These are phyloP conservation scores for Penicillium sp. DNA, from an alignment of 2,329 filamentous ascomycete species.

Conservation along the genomic window DNA sequence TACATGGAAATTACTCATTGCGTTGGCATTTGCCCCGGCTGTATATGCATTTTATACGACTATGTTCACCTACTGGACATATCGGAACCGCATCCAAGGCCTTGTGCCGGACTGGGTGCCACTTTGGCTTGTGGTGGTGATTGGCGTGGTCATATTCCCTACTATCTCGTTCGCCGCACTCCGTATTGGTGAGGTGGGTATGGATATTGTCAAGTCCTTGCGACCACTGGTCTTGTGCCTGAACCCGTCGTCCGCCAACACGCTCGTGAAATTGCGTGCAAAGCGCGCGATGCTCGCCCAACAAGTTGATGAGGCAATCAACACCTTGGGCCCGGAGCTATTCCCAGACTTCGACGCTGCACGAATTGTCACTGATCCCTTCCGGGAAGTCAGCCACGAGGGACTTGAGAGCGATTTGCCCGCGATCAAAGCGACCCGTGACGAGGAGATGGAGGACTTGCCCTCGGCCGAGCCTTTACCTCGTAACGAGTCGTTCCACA, in stretches of 20 bases:
- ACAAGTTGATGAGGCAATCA: constrained; percentile 88
- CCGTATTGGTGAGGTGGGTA: constrained; percentile 94
- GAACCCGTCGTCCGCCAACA: constrained; percentile 79
- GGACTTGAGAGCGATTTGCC: constrained; percentile 16
- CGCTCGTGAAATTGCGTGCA: constrained; percentile 72
- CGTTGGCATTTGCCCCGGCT: constrained; percentile 75
- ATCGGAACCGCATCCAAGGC: constrained; percentile 79
- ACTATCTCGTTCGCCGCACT: constrained; percentile 88
- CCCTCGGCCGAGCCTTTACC: constrained; percentile 57
- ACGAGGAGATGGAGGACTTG: constrained; percentile 23
- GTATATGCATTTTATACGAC: constrained; percentile 79
- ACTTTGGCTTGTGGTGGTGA: constrained; percentile 70
- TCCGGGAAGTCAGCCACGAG: constrained; percentile 32
- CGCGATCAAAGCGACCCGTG: constrained; percentile 25
- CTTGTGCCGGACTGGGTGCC: constrained; percentile 76
- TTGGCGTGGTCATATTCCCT: constrained; percentile 78
- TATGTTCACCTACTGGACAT: constrained; percentile 72
- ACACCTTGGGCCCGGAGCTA: constrained; percentile 90
- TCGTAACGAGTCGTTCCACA: constrained; percentile 89
- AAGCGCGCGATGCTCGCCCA: constrained; percentile 71
- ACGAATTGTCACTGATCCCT: constrained; percentile 61
- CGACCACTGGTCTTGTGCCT: constrained; percentile 82
- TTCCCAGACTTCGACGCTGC: constrained; percentile 91
- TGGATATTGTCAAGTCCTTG: constrained; percentile 96
- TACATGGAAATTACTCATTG: constrained; percentile 91